These are phyloP conservation scores for Ogataea corticis DNA, from an alignment of 805 yeast genomes.

Conservation along the genomic window DNA sequence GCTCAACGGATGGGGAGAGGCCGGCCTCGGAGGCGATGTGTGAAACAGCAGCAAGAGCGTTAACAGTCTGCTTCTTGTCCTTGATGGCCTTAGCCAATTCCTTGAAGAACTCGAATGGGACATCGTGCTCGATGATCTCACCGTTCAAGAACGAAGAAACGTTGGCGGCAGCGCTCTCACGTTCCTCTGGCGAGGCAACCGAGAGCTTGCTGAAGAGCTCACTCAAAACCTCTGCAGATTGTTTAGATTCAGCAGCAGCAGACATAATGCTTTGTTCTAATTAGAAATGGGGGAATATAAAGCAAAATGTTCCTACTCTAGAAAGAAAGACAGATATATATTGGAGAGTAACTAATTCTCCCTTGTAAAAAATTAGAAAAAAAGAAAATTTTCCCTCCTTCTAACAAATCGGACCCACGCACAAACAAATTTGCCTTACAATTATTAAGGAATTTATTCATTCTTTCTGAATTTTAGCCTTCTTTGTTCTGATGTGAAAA, in stretches of 20 bases:
- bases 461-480: conserved; percentile 1
- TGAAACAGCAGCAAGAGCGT: conserved; percentile 79
- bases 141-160: conserved; percentile 94
- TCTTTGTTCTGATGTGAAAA: conserved; percentile 12
- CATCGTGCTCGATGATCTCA: conserved; percentile 97
- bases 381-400: conserved; percentile 11
- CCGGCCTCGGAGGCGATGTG: conserved; percentile 82
- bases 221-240: conserved; percentile 78
- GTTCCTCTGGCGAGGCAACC: conserved; percentile 82
- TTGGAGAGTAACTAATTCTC: not conserved
- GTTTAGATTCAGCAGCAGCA: conserved; percentile 57
- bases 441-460: conserved; percentile 7
- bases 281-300: conserved; percentile 1
- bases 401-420: conserved; percentile 12
- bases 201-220: conserved; percentile 92
- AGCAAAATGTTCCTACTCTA: conserved; percentile 5
- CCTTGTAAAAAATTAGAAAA: conserved; percentile 2
- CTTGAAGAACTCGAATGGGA: conserved; percentile 83
- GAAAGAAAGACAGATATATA: conserved; percentile 14
- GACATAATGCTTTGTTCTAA: conserved; percentile 18
- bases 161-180: conserved; percentile 82
- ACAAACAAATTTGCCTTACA: conserved; percentile 9
- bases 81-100: conserved; percentile 73
- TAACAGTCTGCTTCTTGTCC: conserved; percentile 79
- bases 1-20: conserved; percentile 92